These are phyloP conservation scores for Candida nitratophila DNA, from an alignment of 805 yeast species.

Conservation along the genomic window DNA sequence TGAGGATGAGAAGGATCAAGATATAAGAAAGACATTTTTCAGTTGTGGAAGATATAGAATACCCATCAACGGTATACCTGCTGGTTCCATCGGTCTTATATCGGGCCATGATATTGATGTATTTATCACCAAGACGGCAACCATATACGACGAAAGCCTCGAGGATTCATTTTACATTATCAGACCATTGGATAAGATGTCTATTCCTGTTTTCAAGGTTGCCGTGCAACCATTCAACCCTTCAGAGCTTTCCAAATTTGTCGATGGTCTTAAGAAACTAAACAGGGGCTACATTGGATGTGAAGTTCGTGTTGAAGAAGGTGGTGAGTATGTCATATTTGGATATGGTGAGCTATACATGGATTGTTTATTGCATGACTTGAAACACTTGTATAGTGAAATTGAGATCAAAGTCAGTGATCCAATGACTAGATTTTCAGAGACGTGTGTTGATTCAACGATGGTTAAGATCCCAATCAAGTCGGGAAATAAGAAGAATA, in stretches of 20 bases:
- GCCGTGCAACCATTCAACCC: slow-evolving; percentile 81
- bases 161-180: slow-evolving; percentile 23
- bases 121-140: slow-evolving; percentile 52
- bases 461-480: slow-evolving; percentile 58
- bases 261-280: slow-evolving; percentile 60
- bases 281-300: slow-evolving; percentile 60
- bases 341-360: slow-evolving; percentile 87
- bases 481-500: slow-evolving; percentile 47
- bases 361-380: slow-evolving; percentile 76
- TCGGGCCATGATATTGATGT: slow-evolving; percentile 50
- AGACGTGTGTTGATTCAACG: slow-evolving; percentile 63
- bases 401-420: slow-evolving; percentile 77
- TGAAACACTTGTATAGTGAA: slow-evolving; percentile 55
- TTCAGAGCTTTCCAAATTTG: slow-evolving; percentile 65
- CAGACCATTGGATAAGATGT: slow-evolving; percentile 35
- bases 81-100: slow-evolving; percentile 65
- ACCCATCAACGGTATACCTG: slow-evolving; percentile 42
- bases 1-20: slow-evolving; percentile 43
- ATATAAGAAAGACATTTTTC: slow-evolving; percentile 37
- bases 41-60: slow-evolving; percentile 68
- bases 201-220: slow-evolving; percentile 63
- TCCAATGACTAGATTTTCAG: slow-evolving; percentile 75
- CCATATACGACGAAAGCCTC: slow-evolving; percentile 33
- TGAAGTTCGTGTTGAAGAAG: slow-evolving; percentile 70
- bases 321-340: slow-evolving; percentile 75